Evolutionary conservation across 2,329 filamentous ascomycete species (phyloP), one percentile per base, ranked within the genome.

Genomic region (Zymoseptoria crescenta): DNA sequence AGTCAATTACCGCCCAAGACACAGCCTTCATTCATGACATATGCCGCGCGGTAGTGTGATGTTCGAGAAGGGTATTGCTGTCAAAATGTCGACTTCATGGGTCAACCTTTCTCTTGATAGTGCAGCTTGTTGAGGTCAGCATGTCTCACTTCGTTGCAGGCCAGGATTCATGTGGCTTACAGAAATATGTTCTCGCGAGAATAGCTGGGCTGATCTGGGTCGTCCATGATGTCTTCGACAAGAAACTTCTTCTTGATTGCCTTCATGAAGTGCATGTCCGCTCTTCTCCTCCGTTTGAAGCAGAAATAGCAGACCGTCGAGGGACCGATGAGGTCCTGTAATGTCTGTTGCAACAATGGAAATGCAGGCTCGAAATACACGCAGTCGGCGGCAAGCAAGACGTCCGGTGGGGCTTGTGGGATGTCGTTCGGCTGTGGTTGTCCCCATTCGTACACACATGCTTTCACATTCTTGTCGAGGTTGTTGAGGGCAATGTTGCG

Each of bases 321-420:
- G 3, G 80, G 81, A 16, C 83, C 81, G 64, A 96, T 79, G 53
- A 96, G 79, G 63, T 89, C 85, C 60, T 83, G 79, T 64, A 97
- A 77, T 5, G 93, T 97, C 63, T 85, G 77, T 70, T 94, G 82
- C 52, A 99, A 81, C 35, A 96, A 79, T 29, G 93, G 92, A 70
- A 97, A 97, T 1, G 94, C 90, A 2, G 93, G 91, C 74, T 97
- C 94, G 73, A 96, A 96, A 78, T 97, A 99, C 54, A 96, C 91
- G 75, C 93, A 97, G 74, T 97, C 94, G 49, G 92, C 93, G 3
- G 94, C 94, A n/a, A 97, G 81, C 58, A 99, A 86, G 57, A 96
- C 80, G 68, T 92, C 85, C 48, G 68, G 63, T 19, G 91, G 90
- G 62, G 83, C 82, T 66, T 80, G 78, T 57, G 79, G 74, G 55